Percentiles rank a stretch among this genome's conserved stretches.
Conservation (phyloP, 2,329 filamentous ascomycete genomes). For the Ceratocystis cubensis region DNA sequence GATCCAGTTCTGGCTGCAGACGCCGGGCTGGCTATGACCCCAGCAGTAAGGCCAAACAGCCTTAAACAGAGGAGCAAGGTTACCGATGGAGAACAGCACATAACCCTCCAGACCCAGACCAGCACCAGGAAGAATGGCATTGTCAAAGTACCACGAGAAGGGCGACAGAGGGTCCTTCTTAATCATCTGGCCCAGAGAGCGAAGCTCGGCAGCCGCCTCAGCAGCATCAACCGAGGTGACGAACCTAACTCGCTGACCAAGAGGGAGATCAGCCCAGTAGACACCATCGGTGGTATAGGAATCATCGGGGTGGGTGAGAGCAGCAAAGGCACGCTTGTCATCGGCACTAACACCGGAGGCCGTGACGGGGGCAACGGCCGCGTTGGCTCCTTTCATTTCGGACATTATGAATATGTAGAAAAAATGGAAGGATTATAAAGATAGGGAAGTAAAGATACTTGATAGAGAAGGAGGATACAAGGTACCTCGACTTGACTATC, state of each 20-base stretch:
- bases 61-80: conserved; percentile 70
- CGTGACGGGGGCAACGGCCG: conserved; percentile 35
- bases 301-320: conserved; percentile 77
- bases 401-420: conserved; percentile 12
- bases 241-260: conserved; percentile 59
- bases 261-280: conserved; percentile 85
- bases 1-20: conserved; percentile 68
- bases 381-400: conserved; percentile 29
- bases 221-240: conserved; percentile 58
- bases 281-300: conserved; percentile 68
- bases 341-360: conserved; percentile 32
- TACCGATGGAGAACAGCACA: conserved; percentile 93
- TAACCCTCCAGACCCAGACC: conserved; percentile 90
- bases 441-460: neutral
- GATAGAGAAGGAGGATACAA: conserved; percentile 5
- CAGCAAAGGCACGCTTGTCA: conserved; percentile 55
- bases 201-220: conserved; percentile 57
- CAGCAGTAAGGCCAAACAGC: conserved; percentile 69
- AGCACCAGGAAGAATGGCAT: conserved; percentile 84
- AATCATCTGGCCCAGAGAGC: conserved; percentile 60
- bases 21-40: conserved; percentile 40
- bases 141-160: conserved; percentile 73
- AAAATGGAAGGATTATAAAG: neutral
- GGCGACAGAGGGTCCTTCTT: conserved; percentile 79
- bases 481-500: conserved; percentile 3